phyloP scores from a whole-genome alignment of 2,329 filamentous ascomycete genomes.

The Colletotrichum sp. region DNA sequence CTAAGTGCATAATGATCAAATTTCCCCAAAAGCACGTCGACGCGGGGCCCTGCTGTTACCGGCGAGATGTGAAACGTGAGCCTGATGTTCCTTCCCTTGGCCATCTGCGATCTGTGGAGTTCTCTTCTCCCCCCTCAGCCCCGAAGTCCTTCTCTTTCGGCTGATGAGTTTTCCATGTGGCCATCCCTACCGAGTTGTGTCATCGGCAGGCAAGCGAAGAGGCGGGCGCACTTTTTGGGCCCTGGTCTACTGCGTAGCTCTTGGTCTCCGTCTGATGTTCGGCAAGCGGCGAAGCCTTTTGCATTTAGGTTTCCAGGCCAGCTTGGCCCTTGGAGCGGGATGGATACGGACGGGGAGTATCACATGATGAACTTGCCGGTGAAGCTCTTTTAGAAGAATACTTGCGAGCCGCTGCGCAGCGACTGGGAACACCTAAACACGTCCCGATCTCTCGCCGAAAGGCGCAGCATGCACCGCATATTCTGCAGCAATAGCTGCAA shows the following conservation, averaged over 20 bases:
- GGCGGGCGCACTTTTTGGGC: background rate
- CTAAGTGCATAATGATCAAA: background rate
- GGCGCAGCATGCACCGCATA: background rate
- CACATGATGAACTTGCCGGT: background rate
- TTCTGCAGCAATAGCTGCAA: background rate
- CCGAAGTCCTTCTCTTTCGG: background rate
- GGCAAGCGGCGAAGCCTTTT: background rate
- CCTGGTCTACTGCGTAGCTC: background rate
- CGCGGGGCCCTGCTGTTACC: background rate
- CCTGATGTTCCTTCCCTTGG: background rate
- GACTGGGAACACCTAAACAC: background rate
- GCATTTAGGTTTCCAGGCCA: background rate
- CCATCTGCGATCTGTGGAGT: background rate
- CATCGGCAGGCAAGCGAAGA: background rate
- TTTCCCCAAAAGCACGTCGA: background rate
- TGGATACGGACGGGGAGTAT: background rate
- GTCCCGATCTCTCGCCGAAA: background rate
- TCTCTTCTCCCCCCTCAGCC: background rate
- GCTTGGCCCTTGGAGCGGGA: background rate
- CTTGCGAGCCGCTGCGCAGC: background rate
- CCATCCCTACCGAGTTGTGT: background rate
- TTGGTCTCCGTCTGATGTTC: slow-evolving; percentile 11
- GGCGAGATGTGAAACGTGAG: slow-evolving; percentile 6
- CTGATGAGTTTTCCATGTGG: slow-evolving; percentile 1
- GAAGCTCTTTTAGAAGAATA: background rate